A percentile compares a stretch with the other conserved stretches of the same genome.
These are phyloP conservation scores for Fomitopsis pulvina DNA, from an alignment of 768 basidiomycete species.

Conservation along the genomic window DNA sequence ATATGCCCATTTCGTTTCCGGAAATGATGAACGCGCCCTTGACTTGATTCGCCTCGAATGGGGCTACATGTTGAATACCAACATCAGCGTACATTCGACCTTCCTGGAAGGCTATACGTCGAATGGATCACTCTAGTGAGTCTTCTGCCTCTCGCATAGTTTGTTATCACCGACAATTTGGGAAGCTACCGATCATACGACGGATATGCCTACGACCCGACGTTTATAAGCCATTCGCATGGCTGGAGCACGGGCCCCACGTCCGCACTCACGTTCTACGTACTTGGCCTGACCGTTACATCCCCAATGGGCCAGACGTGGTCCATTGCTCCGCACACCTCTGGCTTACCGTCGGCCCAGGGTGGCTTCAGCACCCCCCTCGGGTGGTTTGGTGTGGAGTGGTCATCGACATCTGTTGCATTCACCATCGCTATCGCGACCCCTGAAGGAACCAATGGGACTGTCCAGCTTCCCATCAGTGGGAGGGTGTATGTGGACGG, in stretches of 20 bases:
- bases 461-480: conserved; percentile 8
- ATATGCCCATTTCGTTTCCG: conserved; percentile 51
- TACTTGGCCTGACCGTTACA: conserved; percentile 45
- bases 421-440: conserved; percentile 12
- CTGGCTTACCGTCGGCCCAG: conserved; percentile 34
- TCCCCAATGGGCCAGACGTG: conserved; percentile 40
- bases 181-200: conserved; percentile 41
- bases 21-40: conserved; percentile 44
- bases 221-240: conserved; percentile 55
- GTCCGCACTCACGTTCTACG: conserved; percentile 48
- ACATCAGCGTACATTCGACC: conserved; percentile 48
- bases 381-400: conserved; percentile 44
- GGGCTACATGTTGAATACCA: conserved; percentile 55
- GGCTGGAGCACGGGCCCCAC: conserved; percentile 58
- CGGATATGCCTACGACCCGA: conserved; percentile 51
- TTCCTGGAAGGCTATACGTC: conserved; percentile 53
- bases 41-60: conserved; percentile 48
- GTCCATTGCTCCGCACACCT: conserved; percentile 42
- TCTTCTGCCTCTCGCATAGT: neutral
- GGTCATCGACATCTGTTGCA: conserved; percentile 23
- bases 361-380: conserved; percentile 49
- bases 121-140: conserved; percentile 48
- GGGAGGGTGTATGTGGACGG: conserved; percentile 9
- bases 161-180: neutral
- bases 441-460: conserved; percentile 13